Conservation (phyloP, 106 monocot species). For the Dendrobium nobile region DNA sequence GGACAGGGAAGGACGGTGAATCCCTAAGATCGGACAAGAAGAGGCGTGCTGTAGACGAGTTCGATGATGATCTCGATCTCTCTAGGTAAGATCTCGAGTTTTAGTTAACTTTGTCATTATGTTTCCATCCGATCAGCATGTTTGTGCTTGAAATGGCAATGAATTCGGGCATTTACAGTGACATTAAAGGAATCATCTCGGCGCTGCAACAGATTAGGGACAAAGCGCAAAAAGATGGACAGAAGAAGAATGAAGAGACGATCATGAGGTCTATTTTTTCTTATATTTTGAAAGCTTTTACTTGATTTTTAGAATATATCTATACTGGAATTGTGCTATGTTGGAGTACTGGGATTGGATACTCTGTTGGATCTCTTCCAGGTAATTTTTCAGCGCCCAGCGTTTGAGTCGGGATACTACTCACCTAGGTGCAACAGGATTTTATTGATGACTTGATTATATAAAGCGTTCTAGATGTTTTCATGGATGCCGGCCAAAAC, state of each 20-base stretch:
- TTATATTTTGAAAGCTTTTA: not conserved
- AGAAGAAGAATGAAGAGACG: slow-evolving; percentile 69
- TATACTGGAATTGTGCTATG: not conserved
- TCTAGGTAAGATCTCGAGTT: slow-evolving; percentile 26
- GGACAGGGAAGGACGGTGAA: slow-evolving; percentile 25
- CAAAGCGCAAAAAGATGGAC: slow-evolving; percentile 74
- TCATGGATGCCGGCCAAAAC: not conserved
- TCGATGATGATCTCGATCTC: slow-evolving; percentile 49
- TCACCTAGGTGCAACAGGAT: too few species aligned
- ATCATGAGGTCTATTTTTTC: slow-evolving; percentile 38
- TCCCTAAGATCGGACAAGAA: slow-evolving; percentile 36
- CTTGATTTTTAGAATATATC: not conserved
- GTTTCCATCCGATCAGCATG: not conserved
- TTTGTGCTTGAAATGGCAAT: not conserved
- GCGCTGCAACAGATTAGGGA: slow-evolving; percentile 72
- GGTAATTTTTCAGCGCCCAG: not conserved
- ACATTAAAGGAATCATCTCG: slow-evolving; percentile 65
- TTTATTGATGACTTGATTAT: too few species aligned
- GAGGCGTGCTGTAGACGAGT: slow-evolving; percentile 12
- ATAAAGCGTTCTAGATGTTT: too few species aligned
- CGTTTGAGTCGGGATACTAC: not conserved
- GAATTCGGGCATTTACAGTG: slow-evolving; percentile 27
- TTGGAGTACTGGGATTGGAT: not conserved
- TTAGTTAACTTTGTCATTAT: not conserved
- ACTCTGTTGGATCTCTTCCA: not conserved